Evolutionary conservation across 768 basidiomycete genomes (phyloP).

Genomic region (Calocera cornea): DNA sequence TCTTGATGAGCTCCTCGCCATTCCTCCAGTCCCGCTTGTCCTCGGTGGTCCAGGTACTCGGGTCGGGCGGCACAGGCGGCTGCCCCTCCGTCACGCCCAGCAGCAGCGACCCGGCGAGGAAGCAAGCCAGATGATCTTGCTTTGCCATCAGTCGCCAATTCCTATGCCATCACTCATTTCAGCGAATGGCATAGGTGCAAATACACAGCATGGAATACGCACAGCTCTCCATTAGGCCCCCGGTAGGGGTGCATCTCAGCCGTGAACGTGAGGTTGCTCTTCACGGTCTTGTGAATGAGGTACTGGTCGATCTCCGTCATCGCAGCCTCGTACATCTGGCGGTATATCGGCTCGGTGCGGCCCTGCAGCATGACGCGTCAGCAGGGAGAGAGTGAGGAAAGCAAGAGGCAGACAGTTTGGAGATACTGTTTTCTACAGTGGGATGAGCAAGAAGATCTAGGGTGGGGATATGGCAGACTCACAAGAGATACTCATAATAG

Average conservation of each 20-base stretch:
- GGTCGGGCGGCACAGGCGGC: slow-evolving; percentile 54
- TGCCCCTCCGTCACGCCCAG: slow-evolving; percentile 58
- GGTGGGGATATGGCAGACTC: slow-evolving; percentile 19
- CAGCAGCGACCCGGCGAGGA: slow-evolving; percentile 83
- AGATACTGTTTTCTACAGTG: slow-evolving; percentile 53
- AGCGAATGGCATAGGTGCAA: too few species aligned
- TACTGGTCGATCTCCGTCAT: slow-evolving; percentile 69
- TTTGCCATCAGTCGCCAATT: slow-evolving; percentile 68
- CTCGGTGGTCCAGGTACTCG: slow-evolving; percentile 43
- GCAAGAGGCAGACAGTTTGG: slow-evolving; percentile 45
- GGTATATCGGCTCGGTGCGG: slow-evolving; percentile 59
- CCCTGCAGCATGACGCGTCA: slow-evolving; percentile 27
- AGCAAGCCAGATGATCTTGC: slow-evolving; percentile 93
- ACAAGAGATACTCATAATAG: slow-evolving; percentile 86
- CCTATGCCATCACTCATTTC: slow-evolving; percentile 28
- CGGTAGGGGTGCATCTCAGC: slow-evolving; percentile 62
- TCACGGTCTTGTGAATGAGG: slow-evolving; percentile 51
- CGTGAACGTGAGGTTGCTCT: slow-evolving; percentile 56
- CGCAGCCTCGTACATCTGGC: slow-evolving; percentile 79
- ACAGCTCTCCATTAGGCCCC: slow-evolving; percentile 16
- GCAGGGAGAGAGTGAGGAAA: slow-evolving; percentile 4
- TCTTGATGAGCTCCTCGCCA: slow-evolving; percentile 68
- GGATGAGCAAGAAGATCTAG: not conserved
- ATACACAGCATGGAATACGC: slow-evolving; percentile 8
- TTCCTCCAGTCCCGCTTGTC: slow-evolving; percentile 70